Conservation (phyloP, 2,329 filamentous ascomycete species). For the Penicillium hordei region DNA sequence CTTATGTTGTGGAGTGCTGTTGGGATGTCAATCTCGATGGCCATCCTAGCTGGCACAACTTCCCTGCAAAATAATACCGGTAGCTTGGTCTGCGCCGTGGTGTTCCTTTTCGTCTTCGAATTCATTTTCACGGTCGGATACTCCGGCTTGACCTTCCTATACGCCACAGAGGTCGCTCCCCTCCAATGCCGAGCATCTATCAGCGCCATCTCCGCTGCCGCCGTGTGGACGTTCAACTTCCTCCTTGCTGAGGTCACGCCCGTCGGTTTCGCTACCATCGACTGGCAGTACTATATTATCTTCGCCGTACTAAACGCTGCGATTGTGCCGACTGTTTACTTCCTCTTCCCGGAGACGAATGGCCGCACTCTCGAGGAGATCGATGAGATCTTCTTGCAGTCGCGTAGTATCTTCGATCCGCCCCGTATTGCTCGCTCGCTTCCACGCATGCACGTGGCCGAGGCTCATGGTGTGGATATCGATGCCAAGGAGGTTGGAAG, state of each 20-base stretch:
- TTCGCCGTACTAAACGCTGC: conserved; percentile 43
- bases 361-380: conserved; percentile 42
- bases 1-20: conserved; percentile 26
- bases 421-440: conserved; percentile 22
- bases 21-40: conserved; percentile 16
- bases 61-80: conserved; percentile 1
- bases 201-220: conserved; percentile 14
- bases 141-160: conserved; percentile 17
- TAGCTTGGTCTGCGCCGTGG: conserved; percentile 13
- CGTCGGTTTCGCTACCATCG: conserved; percentile 13
- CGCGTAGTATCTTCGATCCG: conserved; percentile 32
- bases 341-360: conserved; percentile 44
- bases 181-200: conserved; percentile 15
- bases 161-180: conserved; percentile 15
- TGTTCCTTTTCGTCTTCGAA: conserved; percentile 14
- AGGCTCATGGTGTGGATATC: not conserved
- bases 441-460: not conserved
- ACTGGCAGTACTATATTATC: conserved; percentile 19
- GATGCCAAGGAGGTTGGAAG: not conserved
- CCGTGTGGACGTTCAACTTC: conserved; percentile 21
- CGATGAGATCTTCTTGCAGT: conserved; percentile 40
- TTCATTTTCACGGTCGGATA: conserved; percentile 19
- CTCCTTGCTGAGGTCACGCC: conserved; percentile 20
- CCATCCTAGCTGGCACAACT: conserved; percentile 9
- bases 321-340: conserved; percentile 37